A percentile compares a stretch with the other conserved stretches of the same genome.
Evolutionary conservation across 345 rosid species (phyloP).

Genomic region (Syzygium oleosum): DNA sequence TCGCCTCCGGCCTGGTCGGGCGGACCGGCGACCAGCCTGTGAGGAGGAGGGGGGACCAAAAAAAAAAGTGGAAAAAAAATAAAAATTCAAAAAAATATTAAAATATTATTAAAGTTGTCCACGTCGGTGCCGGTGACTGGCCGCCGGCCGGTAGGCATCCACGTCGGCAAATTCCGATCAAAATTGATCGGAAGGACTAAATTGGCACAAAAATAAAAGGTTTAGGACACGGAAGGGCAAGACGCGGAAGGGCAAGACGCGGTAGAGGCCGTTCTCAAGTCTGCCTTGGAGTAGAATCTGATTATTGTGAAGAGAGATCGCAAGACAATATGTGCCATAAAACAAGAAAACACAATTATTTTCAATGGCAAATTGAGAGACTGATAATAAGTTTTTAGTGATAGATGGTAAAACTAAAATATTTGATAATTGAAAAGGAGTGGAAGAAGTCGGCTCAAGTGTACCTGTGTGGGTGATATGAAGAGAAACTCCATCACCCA

Average conservation of each 20-base stretch:
- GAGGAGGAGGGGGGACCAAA: too few relatives aligned
- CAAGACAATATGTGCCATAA: not conserved
- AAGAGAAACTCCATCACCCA: not conserved
- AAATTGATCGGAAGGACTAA: too few relatives aligned
- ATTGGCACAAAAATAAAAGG: too few relatives aligned
- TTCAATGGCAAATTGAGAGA: not conserved
- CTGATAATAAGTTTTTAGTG: not conserved
- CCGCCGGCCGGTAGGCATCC: too few relatives aligned
- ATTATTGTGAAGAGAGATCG: not conserved
- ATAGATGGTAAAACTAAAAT: not conserved
- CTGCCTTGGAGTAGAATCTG: not conserved
- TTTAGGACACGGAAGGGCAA: too few relatives aligned
- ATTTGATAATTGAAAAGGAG: not conserved
- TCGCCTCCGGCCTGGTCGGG: too few relatives aligned
- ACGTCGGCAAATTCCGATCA: too few relatives aligned
- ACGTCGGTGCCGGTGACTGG: too few relatives aligned
- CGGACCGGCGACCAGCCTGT: too few relatives aligned
- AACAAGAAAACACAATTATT: not conserved
- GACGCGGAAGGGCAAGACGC: not conserved
- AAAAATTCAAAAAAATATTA: too few relatives aligned
- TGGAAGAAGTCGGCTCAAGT: not conserved
- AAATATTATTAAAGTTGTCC: too few relatives aligned
- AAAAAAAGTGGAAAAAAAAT: too few relatives aligned
- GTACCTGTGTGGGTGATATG: not conserved
- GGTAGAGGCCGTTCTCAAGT: not conserved